Evolutionary conservation across 2,329 filamentous ascomycete genomes (phyloP), one percentile per base, ranked within the genome.

Genomic region (Eurotiales sp.): DNA sequence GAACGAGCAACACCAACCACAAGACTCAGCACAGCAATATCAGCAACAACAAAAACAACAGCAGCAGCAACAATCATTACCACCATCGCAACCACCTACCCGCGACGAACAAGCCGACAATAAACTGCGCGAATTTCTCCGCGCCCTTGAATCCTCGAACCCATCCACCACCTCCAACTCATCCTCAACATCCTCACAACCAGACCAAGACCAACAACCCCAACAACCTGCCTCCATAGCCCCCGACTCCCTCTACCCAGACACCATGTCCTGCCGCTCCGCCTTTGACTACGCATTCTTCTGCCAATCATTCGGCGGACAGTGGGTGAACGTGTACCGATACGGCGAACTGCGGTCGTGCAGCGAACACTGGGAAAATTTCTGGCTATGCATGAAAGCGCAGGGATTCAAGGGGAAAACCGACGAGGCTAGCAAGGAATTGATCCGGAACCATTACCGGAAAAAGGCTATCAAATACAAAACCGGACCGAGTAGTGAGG

Each of bases 331-430:
- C 63, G 81, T 97, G 32, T 99, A 97, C 77, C 87, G 93, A 34
- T 86, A 90, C 65, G 93, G 93, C 55, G 74, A 77, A 37, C 75
- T 95, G 63, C 82, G 86, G 40, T 79, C 81, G 3, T 99, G 93
- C 77, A 82, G 78, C 55, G 87, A 95, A 59, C 85, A 90, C 56
- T 96, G 92, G 90, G 81, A 86, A 55, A 88, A 96, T 70, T 97
- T 96, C 72, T 95, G 91, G 88, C 92, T 96, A 74, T 99, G 93
- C 77, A 96, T 97, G 91, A 85, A 88, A 57, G 85, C 84, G 32
- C 84, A 86, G 62, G 78, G 79, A 2, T 83, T 83, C 63, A 34
- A 32, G 8, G 42, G 23, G 1, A 69, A 77, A n/a, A n/a, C n/a
- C 0, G 79, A 81, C 21, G 72, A 77, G 39, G 73, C 83, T 58